Percentiles rank a stretch among this genome's conserved stretches.
phyloP scores from a whole-genome alignment of 345 rosid species.

The Mercurialis annua region DNA sequence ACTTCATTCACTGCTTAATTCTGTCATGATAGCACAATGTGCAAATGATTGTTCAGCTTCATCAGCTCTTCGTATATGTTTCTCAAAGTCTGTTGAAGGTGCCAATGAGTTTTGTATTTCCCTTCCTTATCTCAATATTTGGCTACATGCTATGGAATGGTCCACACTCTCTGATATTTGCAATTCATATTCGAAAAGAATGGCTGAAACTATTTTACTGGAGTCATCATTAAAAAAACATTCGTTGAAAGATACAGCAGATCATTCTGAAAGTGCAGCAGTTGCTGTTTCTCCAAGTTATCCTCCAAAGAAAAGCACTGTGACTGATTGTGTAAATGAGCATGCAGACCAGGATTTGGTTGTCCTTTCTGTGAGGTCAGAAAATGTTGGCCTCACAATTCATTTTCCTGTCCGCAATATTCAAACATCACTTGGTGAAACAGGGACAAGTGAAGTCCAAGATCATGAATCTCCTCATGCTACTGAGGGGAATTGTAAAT shows the following conservation, averaged over 20 bases:
- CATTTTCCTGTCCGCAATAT: conserved; percentile 47
- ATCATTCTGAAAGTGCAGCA: conserved; percentile 16
- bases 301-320: conserved; percentile 22
- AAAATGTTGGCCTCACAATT: conserved; percentile 50
- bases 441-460: conserved; percentile 32
- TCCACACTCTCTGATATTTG: conserved; percentile 40
- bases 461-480: conserved; percentile 18
- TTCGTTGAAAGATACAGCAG: conserved; percentile 21
- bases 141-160: conserved; percentile 69
- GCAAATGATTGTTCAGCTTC: conserved; percentile 31
- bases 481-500: conserved; percentile 42
- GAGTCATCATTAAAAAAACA: conserved; percentile 25
- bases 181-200: conserved; percentile 35
- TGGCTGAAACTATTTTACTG: conserved; percentile 25
- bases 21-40: conserved; percentile 61
- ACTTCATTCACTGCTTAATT: conserved; percentile 45
- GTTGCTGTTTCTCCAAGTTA: conserved; percentile 28
- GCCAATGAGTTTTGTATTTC: conserved; percentile 42
- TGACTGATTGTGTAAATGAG: conserved; percentile 27
- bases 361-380: conserved; percentile 41
- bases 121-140: conserved; percentile 71
- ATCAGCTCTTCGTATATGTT: conserved; percentile 46
- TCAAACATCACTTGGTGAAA: conserved; percentile 30
- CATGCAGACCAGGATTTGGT: conserved; percentile 22
- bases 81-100: conserved; percentile 36